Percentiles rank a stretch among this genome's conserved stretches.
These are phyloP conservation scores for Cryphonectria parasitica DNA, from an alignment of 2,329 filamentous ascomycete species.

Conservation along the genomic window DNA sequence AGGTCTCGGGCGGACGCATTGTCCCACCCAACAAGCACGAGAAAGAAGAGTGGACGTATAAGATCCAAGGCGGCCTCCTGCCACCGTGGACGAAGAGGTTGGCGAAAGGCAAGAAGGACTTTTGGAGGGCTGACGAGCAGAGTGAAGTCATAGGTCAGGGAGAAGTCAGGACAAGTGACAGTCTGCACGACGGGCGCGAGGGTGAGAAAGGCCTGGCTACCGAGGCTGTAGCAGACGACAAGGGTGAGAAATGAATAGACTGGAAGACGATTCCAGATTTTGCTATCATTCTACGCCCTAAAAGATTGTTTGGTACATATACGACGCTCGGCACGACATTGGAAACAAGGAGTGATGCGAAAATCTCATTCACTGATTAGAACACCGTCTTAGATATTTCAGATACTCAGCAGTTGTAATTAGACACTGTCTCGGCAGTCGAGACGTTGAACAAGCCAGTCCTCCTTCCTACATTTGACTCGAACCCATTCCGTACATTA, in stretches of 20 bases:
- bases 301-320: not conserved
- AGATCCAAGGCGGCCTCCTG: slow-evolving; percentile 72
- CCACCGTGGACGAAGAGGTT: slow-evolving; percentile 72
- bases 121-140: slow-evolving; percentile 60
- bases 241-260: slow-evolving; percentile 6
- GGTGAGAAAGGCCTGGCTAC: slow-evolving; percentile 21
- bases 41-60: slow-evolving; percentile 82
- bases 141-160: slow-evolving; percentile 16
- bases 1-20: slow-evolving; percentile 68
- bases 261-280: not conserved
- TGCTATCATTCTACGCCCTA: not conserved
- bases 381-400: not conserved
- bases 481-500: not conserved
- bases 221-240: slow-evolving; percentile 8
- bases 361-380: not conserved
- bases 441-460: not conserved
- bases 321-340: not conserved
- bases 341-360: not conserved
- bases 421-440: not conserved
- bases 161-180: slow-evolving; percentile 17
- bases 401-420: not conserved
- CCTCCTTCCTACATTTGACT: not conserved
- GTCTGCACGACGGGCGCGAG: slow-evolving; percentile 2
- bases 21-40: slow-evolving; percentile 74
- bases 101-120: slow-evolving; percentile 69